phyloP scores from a whole-genome alignment of 2,329 filamentous ascomycete species.

The Oidium heveae region DNA sequence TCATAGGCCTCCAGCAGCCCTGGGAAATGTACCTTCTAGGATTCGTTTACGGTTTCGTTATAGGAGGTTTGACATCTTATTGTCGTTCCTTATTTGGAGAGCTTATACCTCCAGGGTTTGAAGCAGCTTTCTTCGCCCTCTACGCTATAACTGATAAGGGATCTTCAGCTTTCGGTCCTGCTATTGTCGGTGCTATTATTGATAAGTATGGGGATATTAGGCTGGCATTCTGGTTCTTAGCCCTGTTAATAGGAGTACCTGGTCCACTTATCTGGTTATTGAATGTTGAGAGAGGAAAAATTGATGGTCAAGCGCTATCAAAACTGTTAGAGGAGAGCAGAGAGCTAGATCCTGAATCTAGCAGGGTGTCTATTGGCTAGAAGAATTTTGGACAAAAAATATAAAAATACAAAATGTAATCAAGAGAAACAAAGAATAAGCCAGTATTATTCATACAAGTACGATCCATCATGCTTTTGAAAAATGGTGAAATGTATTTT shows the following conservation, averaged over 20 bases:
- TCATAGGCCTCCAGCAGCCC: slow-evolving; percentile 67
- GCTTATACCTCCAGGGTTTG: slow-evolving; percentile 77
- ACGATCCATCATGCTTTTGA: too few species aligned
- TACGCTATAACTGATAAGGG: slow-evolving; percentile 98
- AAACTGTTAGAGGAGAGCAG: slow-evolving; percentile 24
- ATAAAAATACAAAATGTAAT: too few species aligned
- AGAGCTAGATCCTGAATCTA: too few species aligned
- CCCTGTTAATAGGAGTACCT: slow-evolving; percentile 58
- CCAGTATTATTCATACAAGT: too few species aligned
- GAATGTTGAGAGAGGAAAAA: slow-evolving; percentile 54
- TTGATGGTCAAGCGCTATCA: slow-evolving; percentile 39
- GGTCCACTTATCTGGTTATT: slow-evolving; percentile 68
- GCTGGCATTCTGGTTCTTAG: slow-evolving; percentile 80
- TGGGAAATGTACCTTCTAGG: slow-evolving; percentile 95
- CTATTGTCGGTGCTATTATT: slow-evolving; percentile 81
- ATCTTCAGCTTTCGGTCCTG: slow-evolving; percentile 76
- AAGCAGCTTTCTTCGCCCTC: slow-evolving; percentile 65
- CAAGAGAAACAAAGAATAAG: too few species aligned
- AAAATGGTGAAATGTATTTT: too few species aligned
- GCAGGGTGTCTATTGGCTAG: too few species aligned
- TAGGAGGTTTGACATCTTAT: slow-evolving; percentile 80
- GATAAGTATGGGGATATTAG: slow-evolving; percentile 60
- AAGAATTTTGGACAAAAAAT: too few species aligned
- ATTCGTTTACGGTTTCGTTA: slow-evolving; percentile 73
- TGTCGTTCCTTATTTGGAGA: slow-evolving; percentile 83